A percentile compares a stretch with the other conserved stretches of the same genome.
Conservation (phyloP, 1,284 basidiomycete species). For the Coniophora puteana region DNA sequence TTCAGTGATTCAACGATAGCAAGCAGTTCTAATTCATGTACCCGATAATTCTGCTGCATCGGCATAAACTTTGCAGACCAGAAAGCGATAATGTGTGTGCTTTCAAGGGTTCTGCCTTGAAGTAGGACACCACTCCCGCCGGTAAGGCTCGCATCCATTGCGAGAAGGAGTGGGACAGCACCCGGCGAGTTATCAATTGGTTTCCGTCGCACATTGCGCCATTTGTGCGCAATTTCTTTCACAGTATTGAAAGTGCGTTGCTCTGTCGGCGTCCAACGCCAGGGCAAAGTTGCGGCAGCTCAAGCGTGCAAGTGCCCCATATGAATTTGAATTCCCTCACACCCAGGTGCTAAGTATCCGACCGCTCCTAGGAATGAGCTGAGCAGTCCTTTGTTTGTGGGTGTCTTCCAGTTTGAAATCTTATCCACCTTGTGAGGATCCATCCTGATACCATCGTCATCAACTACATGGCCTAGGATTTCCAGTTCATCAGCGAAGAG, state of each 20-base stretch:
- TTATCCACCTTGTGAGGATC: slow-evolving; percentile 18
- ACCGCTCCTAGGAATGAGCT: slow-evolving; percentile 22
- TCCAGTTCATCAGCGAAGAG: slow-evolving; percentile 17
- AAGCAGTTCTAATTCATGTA: slow-evolving; percentile 27
- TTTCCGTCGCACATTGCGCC: slow-evolving; percentile 15
- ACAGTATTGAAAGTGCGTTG: slow-evolving; percentile 27
- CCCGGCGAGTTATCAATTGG: slow-evolving; percentile 19
- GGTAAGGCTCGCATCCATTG: slow-evolving; percentile 17
- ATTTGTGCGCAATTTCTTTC: slow-evolving; percentile 16
- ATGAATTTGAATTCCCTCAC: slow-evolving; percentile 15
- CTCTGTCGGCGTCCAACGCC: slow-evolving; percentile 20
- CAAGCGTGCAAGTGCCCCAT: slow-evolving; percentile 15
- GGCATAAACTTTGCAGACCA: slow-evolving; percentile 27
- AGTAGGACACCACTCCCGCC: slow-evolving; percentile 17
- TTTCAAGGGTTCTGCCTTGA: slow-evolving; percentile 16
- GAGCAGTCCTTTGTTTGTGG: slow-evolving; percentile 16
- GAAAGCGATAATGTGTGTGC: slow-evolving; percentile 18
- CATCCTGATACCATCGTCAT: slow-evolving; percentile 16
- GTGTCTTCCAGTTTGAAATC: slow-evolving; percentile 19
- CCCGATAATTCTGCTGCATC: slow-evolving; percentile 29
- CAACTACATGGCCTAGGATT: slow-evolving; percentile 18
- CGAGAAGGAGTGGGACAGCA: slow-evolving; percentile 12
- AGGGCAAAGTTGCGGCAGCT: slow-evolving; percentile 9
- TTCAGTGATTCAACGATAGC: slow-evolving; percentile 27
- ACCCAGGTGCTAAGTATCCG: slow-evolving; percentile 20